A percentile compares a stretch with the other conserved stretches of the same genome.
phyloP scores from a whole-genome alignment of 257 asterid genomes.

The Thymus quinquecostatus region DNA sequence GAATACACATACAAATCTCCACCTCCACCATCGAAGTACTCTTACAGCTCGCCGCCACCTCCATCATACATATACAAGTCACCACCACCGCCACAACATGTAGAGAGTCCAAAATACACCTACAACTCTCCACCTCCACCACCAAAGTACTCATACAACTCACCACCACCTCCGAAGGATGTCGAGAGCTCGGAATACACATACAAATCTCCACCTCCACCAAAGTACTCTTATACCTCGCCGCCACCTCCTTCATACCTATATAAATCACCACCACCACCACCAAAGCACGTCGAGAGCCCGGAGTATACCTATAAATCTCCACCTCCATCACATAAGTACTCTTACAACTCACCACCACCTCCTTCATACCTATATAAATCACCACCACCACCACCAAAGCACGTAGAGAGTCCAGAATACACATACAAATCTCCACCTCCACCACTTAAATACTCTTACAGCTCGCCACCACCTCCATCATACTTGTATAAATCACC shows the following conservation, averaged over 20 bases:
- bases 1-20: slow-evolving; percentile 2
- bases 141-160: too few species aligned
- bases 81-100: neutral
- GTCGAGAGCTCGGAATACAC: too few species aligned
- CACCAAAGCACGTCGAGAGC: neutral
- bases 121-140: neutral
- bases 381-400: too few species aligned
- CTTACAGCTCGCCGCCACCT: neutral
- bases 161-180: neutral
- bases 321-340: neutral
- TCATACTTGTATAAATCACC: neutral
- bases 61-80: too few species aligned
- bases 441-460: neutral
- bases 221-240: neutral
- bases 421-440: neutral
- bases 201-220: neutral
- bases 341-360: neutral
- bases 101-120: neutral
- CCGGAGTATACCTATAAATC: neutral
- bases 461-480: neutral
- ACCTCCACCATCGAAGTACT: neutral
- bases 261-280: too few species aligned
- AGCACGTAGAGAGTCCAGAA: neutral
- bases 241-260: too few species aligned
- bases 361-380: neutral